Conservation (phyloP, 202 grass and related monocot species). For the Schoenoplectus tabernaemontani region DNA sequence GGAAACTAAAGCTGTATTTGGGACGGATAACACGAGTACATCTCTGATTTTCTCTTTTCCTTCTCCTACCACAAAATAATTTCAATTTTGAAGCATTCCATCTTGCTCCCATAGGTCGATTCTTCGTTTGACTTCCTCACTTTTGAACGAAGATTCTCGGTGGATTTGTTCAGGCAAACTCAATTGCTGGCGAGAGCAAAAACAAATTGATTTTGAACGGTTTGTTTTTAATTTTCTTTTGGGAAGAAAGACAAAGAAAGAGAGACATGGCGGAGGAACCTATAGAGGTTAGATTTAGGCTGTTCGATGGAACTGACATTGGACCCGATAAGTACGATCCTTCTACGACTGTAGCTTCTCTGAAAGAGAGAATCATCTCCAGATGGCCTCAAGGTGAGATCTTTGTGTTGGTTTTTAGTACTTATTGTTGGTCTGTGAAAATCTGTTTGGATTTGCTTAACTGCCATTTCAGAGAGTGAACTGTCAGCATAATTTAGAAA, state of each 20-base stretch:
- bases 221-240: background rate
- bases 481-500: background rate
- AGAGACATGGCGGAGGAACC: constrained; percentile 44
- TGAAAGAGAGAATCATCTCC: constrained; percentile 71
- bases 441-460: background rate
- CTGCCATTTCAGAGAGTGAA: background rate
- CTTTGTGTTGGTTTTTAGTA: background rate
- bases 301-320: constrained; percentile 83
- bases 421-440: background rate
- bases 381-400: constrained; percentile 79
- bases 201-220: background rate
- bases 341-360: constrained; percentile 49
- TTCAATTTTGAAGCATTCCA: constrained; percentile 18
- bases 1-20: background rate
- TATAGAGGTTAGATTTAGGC: constrained; percentile 79
- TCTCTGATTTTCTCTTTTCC: background rate
- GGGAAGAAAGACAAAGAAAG: background rate
- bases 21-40: background rate
- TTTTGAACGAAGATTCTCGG: background rate
- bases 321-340: constrained; percentile 69
- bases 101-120: constrained; percentile 6
- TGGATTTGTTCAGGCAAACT: constrained; percentile 1
- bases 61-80: background rate
- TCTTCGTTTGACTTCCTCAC: constrained; percentile 9
- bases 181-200: background rate